Base-by-base conservation (phyloP, 306 rosid genomes). In the Casuarina glauca region DNA sequence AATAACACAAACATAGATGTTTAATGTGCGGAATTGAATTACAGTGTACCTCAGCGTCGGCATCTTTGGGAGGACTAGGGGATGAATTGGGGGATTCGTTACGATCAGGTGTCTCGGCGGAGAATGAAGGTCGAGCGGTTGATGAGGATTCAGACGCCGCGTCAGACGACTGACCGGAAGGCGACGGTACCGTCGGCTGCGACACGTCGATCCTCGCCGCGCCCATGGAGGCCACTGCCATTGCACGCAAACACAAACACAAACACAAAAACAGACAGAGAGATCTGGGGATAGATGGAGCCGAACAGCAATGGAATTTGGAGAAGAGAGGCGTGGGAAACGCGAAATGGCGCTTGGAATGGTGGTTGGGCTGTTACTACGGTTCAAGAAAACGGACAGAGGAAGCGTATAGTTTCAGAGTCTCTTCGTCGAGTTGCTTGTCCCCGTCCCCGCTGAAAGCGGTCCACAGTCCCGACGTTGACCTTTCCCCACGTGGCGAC, bases 31-130 rank as follows among this genome's bases (percentile, higher is more conserved):
- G 8, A 61, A 9, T 9, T 39, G 71, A 74, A 39, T 49, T 48
- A 68, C 48, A 55, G 2, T 12, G 70, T 51, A 89, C 96, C 94
- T 84, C 92, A 83, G 17, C 51, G 76, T 92, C 98, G 42, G 77
- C 17, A 64, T 88, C 91, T 26, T 67, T 39, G 15, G 38, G 78
- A 48, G 48, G 4, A 53, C 78, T 72, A 58, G 90, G 88, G 12
- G 90, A 86, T 51, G 91, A 85, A 74, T 68, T 69, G 75, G 85
- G 66, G 19, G 85, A 74, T 58, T 76, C 82, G 76, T 62, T 69
- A 72, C 86, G 92, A 87, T 88, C 93, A 54, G 80, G 83, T 11
- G 77, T 69, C 50, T 68, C 81, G 35, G 51, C 71, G 54, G 83
- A 36, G 72, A 67, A 83, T 1, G 74, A 75, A n/a, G 52, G 6